Evolutionary conservation across 2,329 filamentous ascomycete genomes (phyloP).

Genomic region (Chaetomium globosum): DNA sequence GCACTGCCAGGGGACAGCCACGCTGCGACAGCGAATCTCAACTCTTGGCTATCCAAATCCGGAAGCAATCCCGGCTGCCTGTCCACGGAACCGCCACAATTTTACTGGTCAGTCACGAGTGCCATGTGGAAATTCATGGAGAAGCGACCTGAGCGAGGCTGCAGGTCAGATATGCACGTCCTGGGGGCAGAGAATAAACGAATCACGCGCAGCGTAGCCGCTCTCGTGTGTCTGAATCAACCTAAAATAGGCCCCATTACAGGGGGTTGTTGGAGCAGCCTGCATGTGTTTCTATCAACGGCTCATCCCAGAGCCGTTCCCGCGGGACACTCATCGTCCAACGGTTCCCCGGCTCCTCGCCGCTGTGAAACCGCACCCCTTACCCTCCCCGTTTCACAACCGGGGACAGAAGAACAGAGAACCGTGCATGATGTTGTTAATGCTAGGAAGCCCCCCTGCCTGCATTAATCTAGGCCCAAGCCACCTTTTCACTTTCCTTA

Average conservation of each 20-base stretch:
- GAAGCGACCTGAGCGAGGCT: neutral
- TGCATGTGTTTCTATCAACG: neutral
- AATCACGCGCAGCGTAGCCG: neutral
- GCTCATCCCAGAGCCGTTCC: neutral
- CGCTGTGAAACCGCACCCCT: constrained; percentile 15
- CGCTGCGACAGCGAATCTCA: too few species aligned
- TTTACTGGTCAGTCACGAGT: neutral
- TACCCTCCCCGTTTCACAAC: constrained; percentile 3
- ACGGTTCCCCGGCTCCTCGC: neutral
- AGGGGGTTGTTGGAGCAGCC: neutral
- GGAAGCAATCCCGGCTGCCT: neutral
- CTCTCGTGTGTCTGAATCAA: neutral
- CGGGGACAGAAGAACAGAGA: neutral
- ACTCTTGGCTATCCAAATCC: neutral
- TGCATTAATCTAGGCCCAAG: constrained; percentile 1
- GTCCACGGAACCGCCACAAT: neutral
- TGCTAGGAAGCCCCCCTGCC: neutral
- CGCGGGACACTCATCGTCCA: neutral
- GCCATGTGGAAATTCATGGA: constrained; percentile 2
- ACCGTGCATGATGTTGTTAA: neutral
- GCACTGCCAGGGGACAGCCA: neutral
- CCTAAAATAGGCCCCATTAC: constrained; percentile 14
- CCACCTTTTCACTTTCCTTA: neutral
- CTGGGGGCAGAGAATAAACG: neutral
- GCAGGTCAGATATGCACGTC: neutral